A percentile compares a stretch with the other conserved stretches of the same genome.
phyloP scores from a whole-genome alignment of 108 stramenopile species.

The Pseudonitzschia multistriata region DNA sequence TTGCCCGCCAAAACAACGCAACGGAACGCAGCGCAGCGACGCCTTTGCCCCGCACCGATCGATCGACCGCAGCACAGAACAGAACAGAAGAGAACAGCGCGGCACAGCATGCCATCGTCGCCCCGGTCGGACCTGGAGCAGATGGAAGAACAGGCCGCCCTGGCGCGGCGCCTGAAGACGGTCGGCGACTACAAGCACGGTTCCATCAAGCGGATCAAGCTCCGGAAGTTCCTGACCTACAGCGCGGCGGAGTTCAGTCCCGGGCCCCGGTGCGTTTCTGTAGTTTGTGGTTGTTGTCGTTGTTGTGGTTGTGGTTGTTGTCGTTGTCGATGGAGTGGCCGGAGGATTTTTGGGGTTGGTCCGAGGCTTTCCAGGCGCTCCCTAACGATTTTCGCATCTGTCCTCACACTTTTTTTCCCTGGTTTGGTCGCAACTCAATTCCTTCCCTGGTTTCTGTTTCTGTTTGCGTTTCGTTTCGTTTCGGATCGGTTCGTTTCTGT shows the following conservation, averaged over 20 bases:
- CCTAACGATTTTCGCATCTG: too few relatives aligned
- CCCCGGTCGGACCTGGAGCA: slow-evolving; percentile 10
- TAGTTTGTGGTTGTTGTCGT: neutral
- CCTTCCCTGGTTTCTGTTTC: neutral
- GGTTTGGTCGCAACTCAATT: neutral
- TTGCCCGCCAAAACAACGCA: too few relatives aligned
- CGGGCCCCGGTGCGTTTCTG: slow-evolving; percentile 60
- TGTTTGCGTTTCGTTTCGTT: neutral
- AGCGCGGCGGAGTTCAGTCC: slow-evolving; percentile 64
- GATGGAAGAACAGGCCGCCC: slow-evolving; percentile 8
- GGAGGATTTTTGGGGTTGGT: too few relatives aligned
- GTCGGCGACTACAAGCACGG: slow-evolving; percentile 75
- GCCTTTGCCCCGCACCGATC: too few relatives aligned
- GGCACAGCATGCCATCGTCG: neutral
- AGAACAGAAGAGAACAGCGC: too few relatives aligned
- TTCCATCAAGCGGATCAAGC: slow-evolving; percentile 65
- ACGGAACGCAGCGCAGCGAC: too few relatives aligned
- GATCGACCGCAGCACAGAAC: too few relatives aligned
- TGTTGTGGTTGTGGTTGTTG: neutral
- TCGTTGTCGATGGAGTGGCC: too few relatives aligned
- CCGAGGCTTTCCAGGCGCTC: too few relatives aligned
- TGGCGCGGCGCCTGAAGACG: slow-evolving; percentile 10
- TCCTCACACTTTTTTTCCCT: too few relatives aligned
- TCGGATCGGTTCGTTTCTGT: neutral
- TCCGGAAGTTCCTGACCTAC: slow-evolving; percentile 78